Conservation (phyloP, 1,284 basidiomycete genomes). For the Exsudoporus floridanus region DNA sequence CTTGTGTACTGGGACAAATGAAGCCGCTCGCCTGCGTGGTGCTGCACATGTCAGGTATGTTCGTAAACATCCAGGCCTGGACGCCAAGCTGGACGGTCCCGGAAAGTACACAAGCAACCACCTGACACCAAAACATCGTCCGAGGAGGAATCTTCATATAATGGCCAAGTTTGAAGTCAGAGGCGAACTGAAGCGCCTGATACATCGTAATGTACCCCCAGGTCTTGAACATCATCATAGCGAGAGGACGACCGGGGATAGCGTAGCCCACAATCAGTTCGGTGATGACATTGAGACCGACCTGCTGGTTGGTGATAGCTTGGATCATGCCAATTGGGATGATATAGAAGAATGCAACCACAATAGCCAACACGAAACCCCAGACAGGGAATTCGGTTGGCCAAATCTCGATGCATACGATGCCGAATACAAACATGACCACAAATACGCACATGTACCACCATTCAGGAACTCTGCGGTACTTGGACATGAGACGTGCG, state of each 20-base stretch:
- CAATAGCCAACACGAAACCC: slow-evolving; percentile 45
- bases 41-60: slow-evolving; percentile 33
- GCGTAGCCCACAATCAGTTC: slow-evolving; percentile 48
- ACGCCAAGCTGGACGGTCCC: slow-evolving; percentile 44
- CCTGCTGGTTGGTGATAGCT: slow-evolving; percentile 45
- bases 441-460: slow-evolving; percentile 56
- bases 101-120: slow-evolving; percentile 44
- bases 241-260: slow-evolving; percentile 44
- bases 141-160: slow-evolving; percentile 55
- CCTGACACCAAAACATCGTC: slow-evolving; percentile 44
- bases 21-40: slow-evolving; percentile 28
- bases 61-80: slow-evolving; percentile 42
- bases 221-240: slow-evolving; percentile 49
- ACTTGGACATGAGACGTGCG: slow-evolving; percentile 67
- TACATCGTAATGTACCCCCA: slow-evolving; percentile 39
- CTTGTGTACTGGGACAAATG: slow-evolving; percentile 41
- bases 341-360: slow-evolving; percentile 48
- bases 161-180: slow-evolving; percentile 49
- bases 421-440: slow-evolving; percentile 54
- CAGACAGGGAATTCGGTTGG: slow-evolving; percentile 57
- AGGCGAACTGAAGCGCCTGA: slow-evolving; percentile 44
- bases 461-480: slow-evolving; percentile 74
- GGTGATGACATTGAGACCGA: slow-evolving; percentile 49
- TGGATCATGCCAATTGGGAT: slow-evolving; percentile 50
- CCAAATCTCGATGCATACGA: slow-evolving; percentile 61